These are phyloP conservation scores for Gaillardinia entomophila DNA, from an alignment of 805 yeast genomes.

Conservation along the genomic window DNA sequence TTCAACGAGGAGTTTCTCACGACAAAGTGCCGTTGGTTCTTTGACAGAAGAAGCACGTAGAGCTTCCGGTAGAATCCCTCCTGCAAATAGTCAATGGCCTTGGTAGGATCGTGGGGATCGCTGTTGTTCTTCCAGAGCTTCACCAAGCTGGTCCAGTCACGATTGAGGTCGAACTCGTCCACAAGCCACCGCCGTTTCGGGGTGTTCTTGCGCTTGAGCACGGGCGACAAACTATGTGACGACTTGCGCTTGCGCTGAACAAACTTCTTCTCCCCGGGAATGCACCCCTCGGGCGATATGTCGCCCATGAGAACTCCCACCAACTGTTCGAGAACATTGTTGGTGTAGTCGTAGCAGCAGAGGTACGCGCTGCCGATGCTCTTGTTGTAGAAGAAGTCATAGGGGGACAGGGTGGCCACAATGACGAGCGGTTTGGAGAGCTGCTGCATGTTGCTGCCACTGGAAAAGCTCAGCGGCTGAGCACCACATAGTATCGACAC, in stretches of 20 bases:
- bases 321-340: constrained; percentile 42
- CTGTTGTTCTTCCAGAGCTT: constrained; percentile 39
- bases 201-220: constrained; percentile 4
- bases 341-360: constrained; percentile 58
- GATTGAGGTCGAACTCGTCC: constrained; percentile 43
- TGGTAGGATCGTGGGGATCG: constrained; percentile 9
- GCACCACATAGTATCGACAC: constrained; percentile 51
- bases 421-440: constrained; percentile 47
- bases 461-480: constrained; percentile 22
- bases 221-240: constrained; percentile 6
- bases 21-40: constrained; percentile 43
- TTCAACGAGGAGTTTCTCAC: constrained; percentile 53
- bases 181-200: constrained; percentile 50
- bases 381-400: constrained; percentile 52
- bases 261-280: constrained; percentile 49
- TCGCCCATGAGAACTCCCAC: constrained; percentile 52
- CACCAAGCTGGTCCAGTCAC: constrained; percentile 47
- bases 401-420: constrained; percentile 59
- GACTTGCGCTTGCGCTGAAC: constrained; percentile 17
- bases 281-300: constrained; percentile 43
- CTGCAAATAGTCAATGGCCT: constrained; percentile 16
- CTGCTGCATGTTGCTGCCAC: constrained; percentile 13
- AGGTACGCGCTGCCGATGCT: constrained; percentile 51
- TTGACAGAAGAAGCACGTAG: constrained; percentile 21
- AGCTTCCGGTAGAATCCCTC: constrained; percentile 25